These are phyloP conservation scores for Spathaspora arborariae DNA, from an alignment of 805 yeast species.

Conservation along the genomic window DNA sequence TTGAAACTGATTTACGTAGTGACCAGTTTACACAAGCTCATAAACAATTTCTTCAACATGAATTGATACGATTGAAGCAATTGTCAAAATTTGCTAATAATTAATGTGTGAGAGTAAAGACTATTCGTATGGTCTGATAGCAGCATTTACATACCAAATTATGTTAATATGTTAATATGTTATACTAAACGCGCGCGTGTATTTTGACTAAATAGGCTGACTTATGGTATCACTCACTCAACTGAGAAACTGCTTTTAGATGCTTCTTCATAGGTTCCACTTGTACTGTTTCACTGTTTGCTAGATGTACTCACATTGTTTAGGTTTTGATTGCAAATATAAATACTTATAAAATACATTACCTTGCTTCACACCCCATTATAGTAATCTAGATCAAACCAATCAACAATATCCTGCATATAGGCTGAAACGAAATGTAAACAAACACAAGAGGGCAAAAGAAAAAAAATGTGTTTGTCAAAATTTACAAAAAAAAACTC, in stretches of 20 bases:
- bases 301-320: too few relatives aligned
- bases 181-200: too few relatives aligned
- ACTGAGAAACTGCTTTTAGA: too few relatives aligned
- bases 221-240: too few relatives aligned
- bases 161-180: too few relatives aligned
- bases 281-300: too few relatives aligned
- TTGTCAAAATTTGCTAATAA: background rate
- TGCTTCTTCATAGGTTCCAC: too few relatives aligned
- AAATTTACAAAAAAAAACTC: conserved; percentile 1
- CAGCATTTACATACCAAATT: too few relatives aligned
- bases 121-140: too few relatives aligned
- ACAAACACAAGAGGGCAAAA: conserved; percentile 4
- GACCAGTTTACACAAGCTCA: background rate
- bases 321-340: background rate
- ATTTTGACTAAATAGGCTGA: too few relatives aligned
- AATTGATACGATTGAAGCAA: background rate
- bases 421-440: conserved; percentile 5
- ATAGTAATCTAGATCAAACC: background rate
- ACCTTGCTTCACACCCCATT: background rate
- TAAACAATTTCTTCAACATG: background rate
- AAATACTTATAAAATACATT: background rate
- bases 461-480: conserved; percentile 1
- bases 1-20: background rate
- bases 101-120: background rate
- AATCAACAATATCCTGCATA: background rate